Evolutionary conservation across 148 eudicot genomes (phyloP).

Genomic region (Selenicereus undatus): DNA sequence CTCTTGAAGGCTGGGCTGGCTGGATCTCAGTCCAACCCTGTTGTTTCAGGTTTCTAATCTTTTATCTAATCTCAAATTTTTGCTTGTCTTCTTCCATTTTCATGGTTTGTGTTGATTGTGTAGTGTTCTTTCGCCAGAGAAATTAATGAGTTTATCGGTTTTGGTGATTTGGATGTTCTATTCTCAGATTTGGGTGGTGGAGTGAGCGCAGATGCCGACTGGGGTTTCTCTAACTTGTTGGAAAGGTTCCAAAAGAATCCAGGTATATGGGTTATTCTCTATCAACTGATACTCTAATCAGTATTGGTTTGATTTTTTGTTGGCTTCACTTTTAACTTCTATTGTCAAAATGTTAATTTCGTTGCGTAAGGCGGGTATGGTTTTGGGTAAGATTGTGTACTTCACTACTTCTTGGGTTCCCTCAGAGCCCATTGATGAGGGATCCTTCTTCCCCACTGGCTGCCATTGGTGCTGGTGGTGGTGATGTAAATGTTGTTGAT

Average conservation of each 20-base stretch:
- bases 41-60: conserved; percentile 41
- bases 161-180: neutral
- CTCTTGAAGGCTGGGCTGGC: conserved; percentile 88
- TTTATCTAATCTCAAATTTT: neutral
- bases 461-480: neutral
- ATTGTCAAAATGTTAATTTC: neutral
- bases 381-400: neutral
- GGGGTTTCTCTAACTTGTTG: conserved; percentile 84
- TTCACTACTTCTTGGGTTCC: neutral
- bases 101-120: neutral
- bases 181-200: conserved; percentile 22
- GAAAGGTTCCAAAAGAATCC: conserved; percentile 59
- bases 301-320: neutral
- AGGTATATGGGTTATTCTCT: conserved; percentile 44
- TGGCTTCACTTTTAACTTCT: neutral
- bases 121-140: neutral
- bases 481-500: neutral
- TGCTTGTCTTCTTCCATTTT: conserved; percentile 2
- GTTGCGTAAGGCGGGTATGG: neutral
- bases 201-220: conserved; percentile 45
- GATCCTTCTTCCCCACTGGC: neutral
- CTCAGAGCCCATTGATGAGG: neutral
- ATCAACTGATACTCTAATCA: neutral
- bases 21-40: conserved; percentile 77
- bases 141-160: neutral